Conservation (phyloP, 495 filamentous ascomycete genomes). For the Entonaema liquescens region DNA sequence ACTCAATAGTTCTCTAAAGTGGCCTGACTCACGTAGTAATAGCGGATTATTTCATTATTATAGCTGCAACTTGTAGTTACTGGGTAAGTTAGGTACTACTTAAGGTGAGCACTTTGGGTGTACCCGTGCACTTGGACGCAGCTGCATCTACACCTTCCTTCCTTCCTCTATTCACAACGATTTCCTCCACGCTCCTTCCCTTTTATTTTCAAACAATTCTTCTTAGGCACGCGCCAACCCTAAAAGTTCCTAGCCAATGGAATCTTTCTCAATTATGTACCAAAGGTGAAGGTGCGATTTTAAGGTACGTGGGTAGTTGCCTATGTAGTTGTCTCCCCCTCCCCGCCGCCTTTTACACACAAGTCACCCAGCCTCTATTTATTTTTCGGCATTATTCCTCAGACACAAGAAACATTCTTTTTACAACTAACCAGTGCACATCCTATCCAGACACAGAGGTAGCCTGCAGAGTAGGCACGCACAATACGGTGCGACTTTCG, state of each 20-base stretch:
- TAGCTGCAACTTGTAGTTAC: not conserved
- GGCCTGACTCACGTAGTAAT: not conserved
- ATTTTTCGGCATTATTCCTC: not conserved
- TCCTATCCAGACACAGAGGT: not conserved
- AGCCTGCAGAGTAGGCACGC: constrained; percentile 26
- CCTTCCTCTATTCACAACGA: constrained; percentile 1
- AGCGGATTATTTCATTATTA: not conserved
- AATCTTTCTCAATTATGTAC: not conserved
- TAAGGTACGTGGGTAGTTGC: not conserved
- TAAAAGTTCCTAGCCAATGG: not conserved
- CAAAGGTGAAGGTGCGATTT: not conserved
- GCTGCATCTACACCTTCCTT: constrained; percentile 18
- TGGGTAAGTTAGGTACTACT: constrained; percentile 7
- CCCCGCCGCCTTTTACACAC: not conserved
- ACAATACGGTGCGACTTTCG: constrained; percentile 27
- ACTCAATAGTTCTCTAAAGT: not conserved
- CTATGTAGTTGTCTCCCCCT: not conserved
- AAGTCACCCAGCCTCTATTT: not conserved
- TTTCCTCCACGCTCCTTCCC: constrained; percentile 1
- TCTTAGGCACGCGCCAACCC: not conserved
- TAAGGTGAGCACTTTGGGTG: not conserved
- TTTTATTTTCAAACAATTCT: not conserved
- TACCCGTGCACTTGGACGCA: not conserved
- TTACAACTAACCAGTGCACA: constrained; percentile 16
- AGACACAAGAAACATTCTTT: constrained; percentile 13